A percentile compares a stretch with the other conserved stretches of the same genome.
Evolutionary conservation across 495 filamentous ascomycete species (phyloP).

Genomic region (Aspergillus campestris): DNA sequence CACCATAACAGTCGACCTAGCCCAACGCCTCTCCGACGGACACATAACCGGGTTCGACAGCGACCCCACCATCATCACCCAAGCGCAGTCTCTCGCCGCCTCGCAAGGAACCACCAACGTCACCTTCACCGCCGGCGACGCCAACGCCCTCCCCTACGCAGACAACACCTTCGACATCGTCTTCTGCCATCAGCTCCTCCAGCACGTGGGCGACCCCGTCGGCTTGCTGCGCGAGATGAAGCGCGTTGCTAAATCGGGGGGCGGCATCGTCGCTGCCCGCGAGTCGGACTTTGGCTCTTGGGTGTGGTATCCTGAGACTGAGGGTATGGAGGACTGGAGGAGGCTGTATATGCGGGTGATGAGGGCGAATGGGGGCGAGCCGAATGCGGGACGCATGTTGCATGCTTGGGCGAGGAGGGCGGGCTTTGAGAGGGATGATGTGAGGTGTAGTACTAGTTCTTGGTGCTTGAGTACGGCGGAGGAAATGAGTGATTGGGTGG

Average conservation of each 20-base stretch:
- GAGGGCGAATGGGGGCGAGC: conserved; percentile 34
- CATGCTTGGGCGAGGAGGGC: conserved; percentile 43
- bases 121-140: conserved; percentile 38
- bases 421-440: conserved; percentile 27
- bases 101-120: conserved; percentile 34
- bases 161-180: conserved; percentile 51
- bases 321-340: conserved; percentile 32
- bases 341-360: conserved; percentile 31
- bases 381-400: conserved; percentile 40
- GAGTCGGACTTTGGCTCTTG: conserved; percentile 35
- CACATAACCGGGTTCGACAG: conserved; percentile 36
- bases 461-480: conserved; percentile 40
- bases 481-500: conserved; percentile 39
- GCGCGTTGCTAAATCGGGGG: conserved; percentile 41
- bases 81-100: conserved; percentile 26
- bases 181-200: conserved; percentile 44
- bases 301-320: conserved; percentile 38
- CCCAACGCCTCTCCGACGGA: conserved; percentile 37
- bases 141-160: conserved; percentile 30
- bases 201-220: conserved; percentile 39
- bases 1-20: conserved; percentile 38
- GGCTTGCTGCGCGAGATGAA: conserved; percentile 39
- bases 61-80: conserved; percentile 21
- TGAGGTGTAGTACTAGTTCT: conserved; percentile 28
- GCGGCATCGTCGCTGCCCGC: conserved; percentile 46